A percentile compares a stretch with the other conserved stretches of the same genome.
phyloP scores from a whole-genome alignment of 352 stramenopile genomes.

The Peronospora destructor region DNA sequence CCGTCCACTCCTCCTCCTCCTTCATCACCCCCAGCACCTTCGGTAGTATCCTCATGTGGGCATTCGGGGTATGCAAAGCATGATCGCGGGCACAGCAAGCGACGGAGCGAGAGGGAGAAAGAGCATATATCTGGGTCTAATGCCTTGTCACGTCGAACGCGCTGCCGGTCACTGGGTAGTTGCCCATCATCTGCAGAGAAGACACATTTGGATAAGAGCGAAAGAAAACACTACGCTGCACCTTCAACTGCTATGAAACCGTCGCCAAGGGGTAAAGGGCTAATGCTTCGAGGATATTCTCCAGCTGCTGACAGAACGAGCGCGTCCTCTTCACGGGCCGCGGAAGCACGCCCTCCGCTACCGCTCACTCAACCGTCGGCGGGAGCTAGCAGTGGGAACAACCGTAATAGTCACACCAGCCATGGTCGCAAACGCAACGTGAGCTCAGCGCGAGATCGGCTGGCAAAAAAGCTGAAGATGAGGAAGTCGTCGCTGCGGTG shows the following conservation, averaged over 20 bases:
- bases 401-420: constrained; percentile 17
- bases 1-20: constrained; percentile 23
- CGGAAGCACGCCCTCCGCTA: constrained; percentile 41
- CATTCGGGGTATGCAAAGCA: constrained; percentile 10
- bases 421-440: constrained; percentile 43
- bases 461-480: constrained; percentile 81
- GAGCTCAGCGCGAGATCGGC: constrained; percentile 49
- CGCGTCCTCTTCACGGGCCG: constrained; percentile 9
- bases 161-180: constrained; percentile 14
- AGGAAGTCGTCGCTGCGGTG: constrained; percentile 39
- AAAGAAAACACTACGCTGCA: constrained; percentile 7
- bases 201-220: constrained; percentile 6
- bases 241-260: constrained; percentile 14
- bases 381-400: constrained; percentile 16
- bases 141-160: constrained; percentile 22
- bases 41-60: constrained; percentile 1
- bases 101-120: constrained; percentile 13
- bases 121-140: constrained; percentile 11
- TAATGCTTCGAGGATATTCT: constrained; percentile 31
- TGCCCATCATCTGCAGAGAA: constrained; percentile 15
- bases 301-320: constrained; percentile 18
- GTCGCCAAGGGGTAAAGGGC: constrained; percentile 31
- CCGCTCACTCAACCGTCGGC: constrained; percentile 25
- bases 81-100: constrained; percentile 10
- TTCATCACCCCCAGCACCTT: constrained; percentile 21